Conservation (phyloP, 2,329 filamentous ascomycete genomes). For the Pyrenochaeta sp. region DNA sequence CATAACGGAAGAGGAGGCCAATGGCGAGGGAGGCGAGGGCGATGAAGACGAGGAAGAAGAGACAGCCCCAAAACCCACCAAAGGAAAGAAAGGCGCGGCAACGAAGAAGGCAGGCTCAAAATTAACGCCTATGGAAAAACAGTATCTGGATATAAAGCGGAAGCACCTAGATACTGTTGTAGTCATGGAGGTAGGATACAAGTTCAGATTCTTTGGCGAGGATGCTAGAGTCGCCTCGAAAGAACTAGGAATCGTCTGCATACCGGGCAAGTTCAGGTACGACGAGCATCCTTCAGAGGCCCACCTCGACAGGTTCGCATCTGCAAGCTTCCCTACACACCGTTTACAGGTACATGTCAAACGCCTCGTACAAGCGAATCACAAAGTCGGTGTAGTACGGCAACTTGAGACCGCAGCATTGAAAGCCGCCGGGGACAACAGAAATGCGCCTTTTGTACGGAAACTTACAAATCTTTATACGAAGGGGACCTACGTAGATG, state of each 20-base stretch:
- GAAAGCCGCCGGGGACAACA: slow-evolving; percentile 94
- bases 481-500: slow-evolving; percentile 96
- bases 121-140: slow-evolving; percentile 92
- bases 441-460: slow-evolving; percentile 88
- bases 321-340: slow-evolving; percentile 93
- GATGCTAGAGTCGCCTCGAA: slow-evolving; percentile 90
- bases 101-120: slow-evolving; percentile 80
- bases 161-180: slow-evolving; percentile 89
- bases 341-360: slow-evolving; percentile 93
- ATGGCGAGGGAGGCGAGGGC: slow-evolving; percentile 62
- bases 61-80: slow-evolving; percentile 60
- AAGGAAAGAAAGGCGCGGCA: slow-evolving; percentile 59
- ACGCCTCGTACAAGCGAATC: slow-evolving; percentile 86
- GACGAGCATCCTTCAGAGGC: slow-evolving; percentile 88
- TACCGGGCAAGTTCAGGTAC: slow-evolving; percentile 92
- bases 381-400: slow-evolving; percentile 95
- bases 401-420: slow-evolving; percentile 95
- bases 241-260: slow-evolving; percentile 93
- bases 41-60: slow-evolving; percentile 65
- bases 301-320: slow-evolving; percentile 90
- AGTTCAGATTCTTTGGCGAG: slow-evolving; percentile 96
- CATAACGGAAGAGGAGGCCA: slow-evolving; percentile 62
- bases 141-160: slow-evolving; percentile 92
- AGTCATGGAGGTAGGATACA: slow-evolving; percentile 96
- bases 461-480: slow-evolving; percentile 97